A percentile compares a stretch with the other conserved stretches of the same genome.
These are phyloP conservation scores for Corynespora cassiicola DNA, from an alignment of 2,329 filamentous ascomycete species.

Conservation along the genomic window DNA sequence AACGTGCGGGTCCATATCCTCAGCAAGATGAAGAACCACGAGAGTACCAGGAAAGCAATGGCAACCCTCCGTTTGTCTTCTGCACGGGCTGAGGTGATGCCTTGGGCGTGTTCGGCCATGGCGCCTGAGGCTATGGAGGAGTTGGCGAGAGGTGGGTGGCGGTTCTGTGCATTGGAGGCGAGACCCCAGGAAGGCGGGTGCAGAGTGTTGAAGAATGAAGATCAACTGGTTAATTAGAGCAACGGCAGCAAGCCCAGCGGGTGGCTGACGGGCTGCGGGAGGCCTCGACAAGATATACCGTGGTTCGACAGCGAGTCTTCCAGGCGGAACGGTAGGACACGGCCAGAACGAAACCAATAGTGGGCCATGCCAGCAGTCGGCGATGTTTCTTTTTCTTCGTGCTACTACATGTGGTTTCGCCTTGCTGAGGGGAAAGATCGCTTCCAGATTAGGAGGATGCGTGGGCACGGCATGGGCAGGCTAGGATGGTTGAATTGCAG, in stretches of 20 bases:
- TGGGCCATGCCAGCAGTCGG: slow-evolving; percentile 1
- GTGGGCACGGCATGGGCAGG: slow-evolving; percentile 5
- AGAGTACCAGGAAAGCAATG: slow-evolving; percentile 42
- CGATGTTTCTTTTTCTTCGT: slow-evolving; percentile 9
- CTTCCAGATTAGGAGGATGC: slow-evolving; percentile 7
- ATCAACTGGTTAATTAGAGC: too few relatives aligned
- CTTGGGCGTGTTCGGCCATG: slow-evolving; percentile 33
- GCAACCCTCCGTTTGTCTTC: slow-evolving; percentile 30
- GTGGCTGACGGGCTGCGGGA: slow-evolving; percentile 5
- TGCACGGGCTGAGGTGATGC: too few relatives aligned
- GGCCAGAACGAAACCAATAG: slow-evolving; percentile 8
- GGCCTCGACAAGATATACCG: slow-evolving; percentile 6
- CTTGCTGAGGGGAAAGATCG: slow-evolving; percentile 2
- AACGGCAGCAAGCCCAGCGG: slow-evolving; percentile 1
- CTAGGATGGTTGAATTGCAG: too few relatives aligned
- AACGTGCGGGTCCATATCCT: slow-evolving; percentile 49
- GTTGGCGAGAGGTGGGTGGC: too few relatives aligned
- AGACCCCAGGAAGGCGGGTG: too few relatives aligned
- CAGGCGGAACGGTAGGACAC: slow-evolving; percentile 1
- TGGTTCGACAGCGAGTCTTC: slow-evolving; percentile 3
- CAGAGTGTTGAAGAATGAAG: too few relatives aligned
- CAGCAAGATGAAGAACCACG: slow-evolving; percentile 48
- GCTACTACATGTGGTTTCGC: slow-evolving; percentile 9
- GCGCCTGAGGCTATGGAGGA: too few relatives aligned
- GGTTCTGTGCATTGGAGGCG: too few relatives aligned